Percentiles rank a stretch among this genome's conserved stretches.
phyloP scores from a whole-genome alignment of 2,329 filamentous ascomycete genomes.

The Pseudocercospora pini-densiflorae region DNA sequence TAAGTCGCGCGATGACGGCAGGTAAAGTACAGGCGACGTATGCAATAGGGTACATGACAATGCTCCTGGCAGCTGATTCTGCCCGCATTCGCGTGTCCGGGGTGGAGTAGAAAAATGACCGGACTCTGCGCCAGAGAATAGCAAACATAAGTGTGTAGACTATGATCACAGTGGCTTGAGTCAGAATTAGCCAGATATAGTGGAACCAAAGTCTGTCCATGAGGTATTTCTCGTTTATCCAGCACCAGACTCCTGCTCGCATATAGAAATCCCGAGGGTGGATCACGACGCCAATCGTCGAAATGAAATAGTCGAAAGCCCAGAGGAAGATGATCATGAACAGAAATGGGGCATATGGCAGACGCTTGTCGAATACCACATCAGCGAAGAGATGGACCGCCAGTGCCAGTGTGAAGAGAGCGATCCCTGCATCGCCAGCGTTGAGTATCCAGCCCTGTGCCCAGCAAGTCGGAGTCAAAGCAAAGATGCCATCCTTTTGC shows the following conservation, averaged over 20 bases:
- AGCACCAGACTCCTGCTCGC: conserved; percentile 69
- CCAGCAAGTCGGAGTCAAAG: conserved; percentile 60
- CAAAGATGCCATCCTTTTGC: conserved; percentile 57
- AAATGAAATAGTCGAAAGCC: conserved; percentile 63
- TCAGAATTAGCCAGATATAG: conserved; percentile 66
- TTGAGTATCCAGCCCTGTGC: conserved; percentile 70
- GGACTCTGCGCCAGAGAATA: conserved; percentile 30
- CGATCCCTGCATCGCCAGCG: conserved; percentile 67
- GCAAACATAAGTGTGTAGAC: conserved; percentile 49
- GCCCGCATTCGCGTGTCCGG: conserved; percentile 44
- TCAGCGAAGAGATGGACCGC: conserved; percentile 68
- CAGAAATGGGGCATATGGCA: conserved; percentile 58
- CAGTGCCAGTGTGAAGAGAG: conserved; percentile 68
- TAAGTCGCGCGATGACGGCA: conserved; percentile 65
- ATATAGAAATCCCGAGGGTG: conserved; percentile 59
- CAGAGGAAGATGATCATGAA: conserved; percentile 56
- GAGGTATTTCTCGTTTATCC: conserved; percentile 62
- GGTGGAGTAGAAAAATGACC: conserved; percentile 23
- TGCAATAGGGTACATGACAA: conserved; percentile 69
- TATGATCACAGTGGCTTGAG: conserved; percentile 37
- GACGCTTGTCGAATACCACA: conserved; percentile 60
- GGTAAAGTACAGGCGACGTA: conserved; percentile 70
- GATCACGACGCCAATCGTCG: conserved; percentile 55
- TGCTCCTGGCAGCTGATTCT: conserved; percentile 48
- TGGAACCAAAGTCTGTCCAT: conserved; percentile 63